phyloP scores from a whole-genome alignment of 169 alveolate genomes.

The Plasmodium vinckei region DNA sequence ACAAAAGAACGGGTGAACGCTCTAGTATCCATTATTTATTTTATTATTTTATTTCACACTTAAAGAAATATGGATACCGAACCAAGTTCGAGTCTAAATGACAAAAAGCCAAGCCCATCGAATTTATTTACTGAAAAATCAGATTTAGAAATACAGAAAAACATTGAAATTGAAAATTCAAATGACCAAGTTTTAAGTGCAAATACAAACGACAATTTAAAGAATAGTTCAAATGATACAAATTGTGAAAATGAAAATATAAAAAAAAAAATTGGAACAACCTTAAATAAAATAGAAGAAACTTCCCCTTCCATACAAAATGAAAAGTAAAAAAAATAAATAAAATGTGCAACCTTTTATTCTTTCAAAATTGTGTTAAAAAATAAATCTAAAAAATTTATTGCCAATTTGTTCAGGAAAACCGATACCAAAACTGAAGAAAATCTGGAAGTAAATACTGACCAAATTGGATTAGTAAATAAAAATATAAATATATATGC shows the following conservation, averaged over 20 bases:
- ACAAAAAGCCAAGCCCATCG: slow-evolving; percentile 39
- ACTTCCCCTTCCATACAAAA: not conserved
- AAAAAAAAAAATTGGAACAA: slow-evolving; percentile 53
- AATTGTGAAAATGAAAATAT: slow-evolving; percentile 18
- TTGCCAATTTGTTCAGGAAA: not conserved
- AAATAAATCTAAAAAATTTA: not conserved
- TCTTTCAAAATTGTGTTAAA: not conserved
- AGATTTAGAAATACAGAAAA: not conserved
- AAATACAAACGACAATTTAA: slow-evolving; percentile 4
- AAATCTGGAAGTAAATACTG: not conserved
- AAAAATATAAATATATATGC: not conserved
- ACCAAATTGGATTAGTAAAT: not conserved
- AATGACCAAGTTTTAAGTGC: slow-evolving; percentile 3
- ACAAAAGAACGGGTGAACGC: not conserved
- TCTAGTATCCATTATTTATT: too few relatives aligned
- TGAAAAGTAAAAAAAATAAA: slow-evolving; percentile 25
- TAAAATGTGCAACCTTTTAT: not conserved
- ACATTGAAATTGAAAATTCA: not conserved
- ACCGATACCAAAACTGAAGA: too few relatives aligned
- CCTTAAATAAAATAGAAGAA: slow-evolving; percentile 25
- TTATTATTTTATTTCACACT: not conserved
- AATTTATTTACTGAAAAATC: slow-evolving; percentile 13
- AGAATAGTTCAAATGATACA: slow-evolving; percentile 7
- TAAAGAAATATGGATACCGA: slow-evolving; percentile 25
- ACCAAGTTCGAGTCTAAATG: slow-evolving; percentile 20